A percentile compares a stretch with the other conserved stretches of the same genome.
These are phyloP conservation scores for Globisporangium abappressorium DNA, from an alignment of 352 stramenopile species.

Conservation along the genomic window DNA sequence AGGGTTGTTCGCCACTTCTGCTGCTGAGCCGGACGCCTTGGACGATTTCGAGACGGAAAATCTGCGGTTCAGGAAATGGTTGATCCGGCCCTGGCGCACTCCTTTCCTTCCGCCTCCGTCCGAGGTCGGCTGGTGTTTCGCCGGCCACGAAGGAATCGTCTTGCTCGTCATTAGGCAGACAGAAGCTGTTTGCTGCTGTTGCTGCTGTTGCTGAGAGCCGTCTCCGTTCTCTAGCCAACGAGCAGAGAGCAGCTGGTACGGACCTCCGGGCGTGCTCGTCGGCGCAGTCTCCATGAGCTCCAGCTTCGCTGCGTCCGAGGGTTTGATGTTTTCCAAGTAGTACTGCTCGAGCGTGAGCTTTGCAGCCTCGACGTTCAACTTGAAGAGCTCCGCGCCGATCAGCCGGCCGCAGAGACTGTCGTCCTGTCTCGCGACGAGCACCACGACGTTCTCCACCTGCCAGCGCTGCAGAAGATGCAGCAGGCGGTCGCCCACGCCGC, in stretches of 20 bases:
- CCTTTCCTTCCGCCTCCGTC: constrained; percentile 51
- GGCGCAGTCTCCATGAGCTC: constrained; percentile 27
- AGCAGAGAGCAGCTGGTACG: constrained; percentile 17
- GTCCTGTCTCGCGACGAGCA: constrained; percentile 65
- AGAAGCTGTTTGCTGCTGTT: constrained; percentile 13
- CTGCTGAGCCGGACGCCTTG: neutral
- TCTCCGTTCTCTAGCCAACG: constrained; percentile 7
- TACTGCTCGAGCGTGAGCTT: constrained; percentile 78
- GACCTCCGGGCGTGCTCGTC: constrained; percentile 8
- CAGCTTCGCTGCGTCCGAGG: constrained; percentile 48
- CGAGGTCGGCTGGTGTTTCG: constrained; percentile 50
- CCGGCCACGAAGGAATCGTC: constrained; percentile 56
- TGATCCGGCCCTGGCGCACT: constrained; percentile 55
- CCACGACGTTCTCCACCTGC: constrained; percentile 70
- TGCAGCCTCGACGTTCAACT: constrained; percentile 58
- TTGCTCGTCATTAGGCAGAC: constrained; percentile 55
- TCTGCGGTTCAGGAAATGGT: constrained; percentile 57
- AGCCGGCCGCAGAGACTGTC: constrained; percentile 61
- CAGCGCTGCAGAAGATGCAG: constrained; percentile 80
- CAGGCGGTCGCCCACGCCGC: constrained; percentile 64
- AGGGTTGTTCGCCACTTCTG: constrained; percentile 10
- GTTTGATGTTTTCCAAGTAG: constrained; percentile 48
- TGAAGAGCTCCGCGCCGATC: constrained; percentile 65
- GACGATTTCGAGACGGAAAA: neutral
- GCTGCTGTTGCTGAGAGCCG: neutral